Conservation (phyloP, 2,329 filamentous ascomycete species). For the Arthrobotrys iridis region DNA sequence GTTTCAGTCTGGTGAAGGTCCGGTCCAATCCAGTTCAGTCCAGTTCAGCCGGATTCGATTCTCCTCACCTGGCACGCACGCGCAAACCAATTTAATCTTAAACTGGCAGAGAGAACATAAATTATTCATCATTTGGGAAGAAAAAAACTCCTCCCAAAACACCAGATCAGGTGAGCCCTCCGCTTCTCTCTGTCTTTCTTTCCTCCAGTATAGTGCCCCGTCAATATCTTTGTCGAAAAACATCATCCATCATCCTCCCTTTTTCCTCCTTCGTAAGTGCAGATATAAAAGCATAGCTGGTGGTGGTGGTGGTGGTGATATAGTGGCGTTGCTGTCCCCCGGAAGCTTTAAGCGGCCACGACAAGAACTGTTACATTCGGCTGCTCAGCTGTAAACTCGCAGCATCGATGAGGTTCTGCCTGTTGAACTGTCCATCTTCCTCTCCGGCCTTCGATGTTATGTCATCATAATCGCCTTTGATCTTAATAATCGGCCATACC, state of each 20-base stretch:
- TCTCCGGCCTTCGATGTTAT: constrained; percentile 18
- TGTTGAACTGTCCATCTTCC: not conserved
- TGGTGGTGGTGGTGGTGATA: not conserved
- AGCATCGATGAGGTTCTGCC: not conserved
- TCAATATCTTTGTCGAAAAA: not conserved
- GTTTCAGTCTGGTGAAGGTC: too few relatives aligned
- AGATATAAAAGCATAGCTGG: not conserved
- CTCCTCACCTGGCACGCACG: too few relatives aligned
- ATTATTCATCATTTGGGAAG: too few relatives aligned
- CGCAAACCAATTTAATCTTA: not conserved
- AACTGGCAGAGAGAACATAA: too few relatives aligned
- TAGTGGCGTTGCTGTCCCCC: constrained; percentile 16
- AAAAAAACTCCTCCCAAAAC: too few relatives aligned
- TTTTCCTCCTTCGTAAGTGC: not conserved
- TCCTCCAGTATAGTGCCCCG: not conserved
- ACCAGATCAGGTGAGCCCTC: constrained; percentile 50
- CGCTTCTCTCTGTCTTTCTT: not conserved
- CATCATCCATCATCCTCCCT: not conserved
- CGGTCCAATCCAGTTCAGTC: not conserved
- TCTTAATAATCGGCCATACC: not conserved
- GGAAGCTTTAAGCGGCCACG: too few relatives aligned
- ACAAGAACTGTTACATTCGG: not conserved
- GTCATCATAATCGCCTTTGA: constrained; percentile 15
- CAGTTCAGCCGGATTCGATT: constrained; percentile 7
- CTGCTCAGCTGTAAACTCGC: not conserved